Percentiles rank a stretch among this genome's conserved stretches.
These are phyloP conservation scores for Penicillium mononematosum DNA, from an alignment of 495 filamentous ascomycete species.

Conservation along the genomic window DNA sequence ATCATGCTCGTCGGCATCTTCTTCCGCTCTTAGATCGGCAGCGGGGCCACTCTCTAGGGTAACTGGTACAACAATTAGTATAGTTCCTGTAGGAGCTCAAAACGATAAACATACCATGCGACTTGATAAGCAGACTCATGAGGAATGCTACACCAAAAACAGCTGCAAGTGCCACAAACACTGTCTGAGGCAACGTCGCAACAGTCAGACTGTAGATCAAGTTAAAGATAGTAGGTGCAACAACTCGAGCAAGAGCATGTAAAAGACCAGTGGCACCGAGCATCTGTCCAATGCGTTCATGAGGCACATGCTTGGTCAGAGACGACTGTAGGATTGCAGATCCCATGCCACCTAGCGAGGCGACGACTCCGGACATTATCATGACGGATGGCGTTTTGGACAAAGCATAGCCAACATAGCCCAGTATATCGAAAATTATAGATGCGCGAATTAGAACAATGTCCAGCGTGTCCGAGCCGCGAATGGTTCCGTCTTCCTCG, in stretches of 20 bases:
- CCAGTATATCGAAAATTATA: constrained; percentile 73
- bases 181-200: constrained; percentile 69
- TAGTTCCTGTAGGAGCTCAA: neutral
- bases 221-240: constrained; percentile 80
- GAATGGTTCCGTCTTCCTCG: constrained; percentile 45
- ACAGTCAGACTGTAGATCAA: constrained; percentile 82
- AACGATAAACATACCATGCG: constrained; percentile 60
- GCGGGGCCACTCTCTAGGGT: constrained; percentile 16
- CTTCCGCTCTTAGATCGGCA: constrained; percentile 18
- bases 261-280: constrained; percentile 84
- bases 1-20: constrained; percentile 22
- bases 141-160: constrained; percentile 66
- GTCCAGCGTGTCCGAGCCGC: constrained; percentile 78
- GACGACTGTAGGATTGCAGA: constrained; percentile 78
- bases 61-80: constrained; percentile 20
- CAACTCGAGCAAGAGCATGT: constrained; percentile 75
- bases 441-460: constrained; percentile 72
- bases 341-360: constrained; percentile 78
- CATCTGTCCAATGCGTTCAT: constrained; percentile 75
- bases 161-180: constrained; percentile 70
- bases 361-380: constrained; percentile 65
- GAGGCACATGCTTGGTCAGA: constrained; percentile 86
- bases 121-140: constrained; percentile 65
- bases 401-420: constrained; percentile 71
- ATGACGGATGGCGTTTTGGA: constrained; percentile 55